Base-by-base conservation (phyloP, 1,284 basidiomycete species). In the Butyriboletus appendiculatus region DNA sequence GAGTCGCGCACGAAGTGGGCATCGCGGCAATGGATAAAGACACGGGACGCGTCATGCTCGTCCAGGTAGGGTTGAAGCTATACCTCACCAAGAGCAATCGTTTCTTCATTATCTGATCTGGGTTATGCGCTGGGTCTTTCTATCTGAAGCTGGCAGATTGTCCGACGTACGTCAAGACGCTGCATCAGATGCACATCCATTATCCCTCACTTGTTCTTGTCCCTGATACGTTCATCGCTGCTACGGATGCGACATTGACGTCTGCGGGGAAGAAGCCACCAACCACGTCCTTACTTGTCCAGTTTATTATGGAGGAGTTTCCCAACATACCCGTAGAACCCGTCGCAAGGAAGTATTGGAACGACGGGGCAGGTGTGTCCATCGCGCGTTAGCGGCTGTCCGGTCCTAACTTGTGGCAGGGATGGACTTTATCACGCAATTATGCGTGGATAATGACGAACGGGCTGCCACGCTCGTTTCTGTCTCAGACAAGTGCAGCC, bases 161-260 rank as follows among this genome's bases (percentile, higher is more conserved):
- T 59, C 81, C 88, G 54, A 91, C 91, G 18, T 97, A 94, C 62
- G 85, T 92, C 54, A 93, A 92, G 67, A 94, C 91, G 0, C 73
- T 96, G 9, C 92, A 96, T 59, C 92, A 96, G 63, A 82, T 96
- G 75, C 82, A 87, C 57, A 68, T 93, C 10, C 86, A 94, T 62
- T 77, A 75, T 7, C 94, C 94, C 0, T 77, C 73, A 12, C 73
- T 86, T 15, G 76, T 96, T 34, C 76, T 97, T 6, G 82, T 95
- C 8, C 90, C 90, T 0, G 90, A 93, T 63, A 92, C 87, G 0
- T 90, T 88, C 60, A 62, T 92, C 28, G 80, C 86, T 15, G 59
- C 77, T 0, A 65, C 76, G 22, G 84, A 86, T 60, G 68, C 71
- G 14, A 73, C 76, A 5, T 60, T 78, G 22, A 68, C 76, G 2